Conservation (phyloP, 2,329 filamentous ascomycete species). For the Ceratocystis harringtonii region DNA sequence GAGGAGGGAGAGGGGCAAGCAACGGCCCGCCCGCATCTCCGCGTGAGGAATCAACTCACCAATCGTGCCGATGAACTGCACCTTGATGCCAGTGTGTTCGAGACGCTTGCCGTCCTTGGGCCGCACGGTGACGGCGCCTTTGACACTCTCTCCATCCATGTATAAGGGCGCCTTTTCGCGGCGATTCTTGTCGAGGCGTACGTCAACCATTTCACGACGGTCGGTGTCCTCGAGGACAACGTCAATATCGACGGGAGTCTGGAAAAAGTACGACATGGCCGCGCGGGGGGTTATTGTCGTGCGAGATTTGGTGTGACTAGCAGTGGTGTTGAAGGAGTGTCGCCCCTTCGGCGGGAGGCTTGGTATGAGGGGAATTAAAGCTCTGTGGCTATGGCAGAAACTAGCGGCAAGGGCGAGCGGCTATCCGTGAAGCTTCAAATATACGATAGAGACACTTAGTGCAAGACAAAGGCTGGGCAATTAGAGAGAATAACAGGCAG, state of each 20-base stretch:
- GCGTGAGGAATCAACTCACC: slow-evolving; percentile 37
- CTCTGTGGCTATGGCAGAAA: neutral
- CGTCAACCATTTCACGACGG: slow-evolving; percentile 86
- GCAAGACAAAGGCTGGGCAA: neutral
- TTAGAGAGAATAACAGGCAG: neutral
- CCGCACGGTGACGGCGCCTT: slow-evolving; percentile 83
- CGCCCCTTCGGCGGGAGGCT: neutral
- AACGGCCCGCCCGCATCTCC: neutral
- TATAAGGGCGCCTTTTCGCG: slow-evolving; percentile 94
- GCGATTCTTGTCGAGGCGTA: slow-evolving; percentile 96
- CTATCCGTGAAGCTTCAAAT: neutral
- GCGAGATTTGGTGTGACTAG: neutral
- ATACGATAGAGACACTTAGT: neutral
- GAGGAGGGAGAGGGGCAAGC: neutral
- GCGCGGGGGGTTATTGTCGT: slow-evolving; percentile 15
- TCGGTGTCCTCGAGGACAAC: slow-evolving; percentile 92
- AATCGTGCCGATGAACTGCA: slow-evolving; percentile 98
- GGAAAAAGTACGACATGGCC: slow-evolving; percentile 93
- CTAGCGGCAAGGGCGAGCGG: neutral
- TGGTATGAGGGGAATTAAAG: neutral
- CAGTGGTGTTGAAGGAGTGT: neutral
- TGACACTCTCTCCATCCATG: slow-evolving; percentile 96
- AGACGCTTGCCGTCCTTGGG: slow-evolving; percentile 96
- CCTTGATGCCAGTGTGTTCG: slow-evolving; percentile 97
- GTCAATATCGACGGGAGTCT: slow-evolving; percentile 96